Evolutionary conservation across 768 basidiomycete species (phyloP).

Genomic region (Leccinum boreale): DNA sequence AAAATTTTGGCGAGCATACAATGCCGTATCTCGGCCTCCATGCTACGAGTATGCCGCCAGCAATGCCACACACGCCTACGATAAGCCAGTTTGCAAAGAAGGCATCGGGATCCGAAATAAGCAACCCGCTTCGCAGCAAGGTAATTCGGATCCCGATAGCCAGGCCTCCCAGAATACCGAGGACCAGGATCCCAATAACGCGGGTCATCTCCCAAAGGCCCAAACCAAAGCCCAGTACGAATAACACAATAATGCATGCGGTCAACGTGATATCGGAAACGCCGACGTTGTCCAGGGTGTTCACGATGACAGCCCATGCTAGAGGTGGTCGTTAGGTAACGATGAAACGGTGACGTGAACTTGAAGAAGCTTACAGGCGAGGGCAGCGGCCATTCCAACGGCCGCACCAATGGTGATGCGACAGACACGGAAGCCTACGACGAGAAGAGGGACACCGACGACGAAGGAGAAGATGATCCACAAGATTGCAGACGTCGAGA

Average conservation of each 20-base stretch:
- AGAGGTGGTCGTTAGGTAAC: conserved; percentile 17
- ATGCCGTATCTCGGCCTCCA: conserved; percentile 47
- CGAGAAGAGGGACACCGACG: conserved; percentile 51
- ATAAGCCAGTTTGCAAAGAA: conserved; percentile 54
- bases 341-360: neutral
- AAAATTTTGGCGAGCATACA: conserved; percentile 34
- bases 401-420: conserved; percentile 54
- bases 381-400: conserved; percentile 46
- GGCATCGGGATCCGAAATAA: conserved; percentile 35
- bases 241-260: conserved; percentile 46
- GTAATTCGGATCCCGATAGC: conserved; percentile 54
- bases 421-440: conserved; percentile 56
- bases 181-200: conserved; percentile 40
- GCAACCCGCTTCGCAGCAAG: conserved; percentile 47
- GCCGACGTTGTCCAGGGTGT: conserved; percentile 46
- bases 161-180: conserved; percentile 54
- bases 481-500: conserved; percentile 46
- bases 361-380: conserved; percentile 38
- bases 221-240: conserved; percentile 47
- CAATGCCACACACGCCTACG: conserved; percentile 41
- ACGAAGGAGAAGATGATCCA: conserved; percentile 56
- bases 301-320: conserved; percentile 64
- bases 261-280: conserved; percentile 52
- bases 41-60: conserved; percentile 41
- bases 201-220: conserved; percentile 54